phyloP scores from a whole-genome alignment of 2,329 filamentous ascomycete species.

The Aureobasidium melanogenum region DNA sequence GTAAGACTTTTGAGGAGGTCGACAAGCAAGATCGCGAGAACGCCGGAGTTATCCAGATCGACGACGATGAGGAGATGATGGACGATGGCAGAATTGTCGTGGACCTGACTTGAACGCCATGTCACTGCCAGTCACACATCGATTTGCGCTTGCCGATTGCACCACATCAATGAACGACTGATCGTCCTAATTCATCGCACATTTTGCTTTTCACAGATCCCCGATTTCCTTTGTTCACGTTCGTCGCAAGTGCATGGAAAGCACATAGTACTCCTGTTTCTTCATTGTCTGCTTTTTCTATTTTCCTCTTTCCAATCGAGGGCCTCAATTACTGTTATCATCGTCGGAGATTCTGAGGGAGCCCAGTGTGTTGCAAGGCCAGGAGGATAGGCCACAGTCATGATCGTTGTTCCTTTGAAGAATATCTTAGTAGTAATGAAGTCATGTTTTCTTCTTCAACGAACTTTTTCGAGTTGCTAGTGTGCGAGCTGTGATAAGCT shows the following conservation, averaged over 20 bases:
- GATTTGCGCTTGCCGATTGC: not conserved
- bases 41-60: not conserved
- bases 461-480: not conserved
- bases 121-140: not conserved
- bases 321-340: not conserved
- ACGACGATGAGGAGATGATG: not conserved
- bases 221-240: not conserved
- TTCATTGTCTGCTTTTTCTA: not conserved
- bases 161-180: not conserved
- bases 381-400: not conserved
- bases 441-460: not conserved
- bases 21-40: not conserved
- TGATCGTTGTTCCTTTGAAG: not conserved
- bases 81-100: not conserved
- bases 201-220: not conserved
- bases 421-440: not conserved
- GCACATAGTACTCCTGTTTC: not conserved
- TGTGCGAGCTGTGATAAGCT: not conserved
- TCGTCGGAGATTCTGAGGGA: not conserved
- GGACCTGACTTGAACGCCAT: not conserved
- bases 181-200: not conserved
- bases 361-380: too few species aligned
- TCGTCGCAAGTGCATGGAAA: not conserved
- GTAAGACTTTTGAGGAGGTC: slow-evolving; percentile 6
- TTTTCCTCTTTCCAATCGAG: not conserved